Conservation (phyloP, 176 grass and related monocot genomes). For the Luzula sylvatica region DNA sequence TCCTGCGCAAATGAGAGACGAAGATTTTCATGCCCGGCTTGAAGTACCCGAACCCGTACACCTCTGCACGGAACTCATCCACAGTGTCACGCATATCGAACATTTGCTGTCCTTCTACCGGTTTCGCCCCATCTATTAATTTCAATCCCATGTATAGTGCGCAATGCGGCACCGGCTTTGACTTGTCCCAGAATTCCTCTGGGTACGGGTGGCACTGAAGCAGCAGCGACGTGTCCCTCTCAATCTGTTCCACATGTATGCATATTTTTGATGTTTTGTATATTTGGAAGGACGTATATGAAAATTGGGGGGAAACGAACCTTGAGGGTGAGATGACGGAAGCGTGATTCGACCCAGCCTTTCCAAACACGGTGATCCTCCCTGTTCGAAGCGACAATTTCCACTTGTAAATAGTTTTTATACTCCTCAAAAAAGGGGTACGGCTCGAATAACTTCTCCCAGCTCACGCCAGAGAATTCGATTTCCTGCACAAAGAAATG, state of each 20-base stretch:
- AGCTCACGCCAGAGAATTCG: slow-evolving; percentile 36
- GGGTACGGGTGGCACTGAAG: slow-evolving; percentile 97
- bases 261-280: no score
- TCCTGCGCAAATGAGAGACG: slow-evolving; percentile 91
- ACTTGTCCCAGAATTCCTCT: slow-evolving; percentile 58
- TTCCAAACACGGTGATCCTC: slow-evolving; percentile 95
- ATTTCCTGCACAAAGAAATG: not conserved
- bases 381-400: slow-evolving; percentile 61
- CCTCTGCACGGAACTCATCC: slow-evolving; percentile 76
- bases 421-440: slow-evolving; percentile 85
- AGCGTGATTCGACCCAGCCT: slow-evolving; percentile 89
- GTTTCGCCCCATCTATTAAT: slow-evolving; percentile 78
- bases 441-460: slow-evolving; percentile 68
- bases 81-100: slow-evolving; percentile 98
- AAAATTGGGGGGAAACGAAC: no score
- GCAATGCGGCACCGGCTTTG: slow-evolving; percentile 72
- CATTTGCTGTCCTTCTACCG: slow-evolving; percentile 76
- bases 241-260: slow-evolving; percentile 90
- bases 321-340: slow-evolving; percentile 91
- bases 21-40: slow-evolving; percentile 90
- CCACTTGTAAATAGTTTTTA: slow-evolving; percentile 96
- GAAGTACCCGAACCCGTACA: slow-evolving; percentile 80
- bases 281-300: no score
- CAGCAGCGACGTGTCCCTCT: slow-evolving; percentile 84
- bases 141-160: slow-evolving; percentile 99